phyloP scores from a whole-genome alignment of 1,139 yeast species.

The Yamadazyma blattariae region DNA sequence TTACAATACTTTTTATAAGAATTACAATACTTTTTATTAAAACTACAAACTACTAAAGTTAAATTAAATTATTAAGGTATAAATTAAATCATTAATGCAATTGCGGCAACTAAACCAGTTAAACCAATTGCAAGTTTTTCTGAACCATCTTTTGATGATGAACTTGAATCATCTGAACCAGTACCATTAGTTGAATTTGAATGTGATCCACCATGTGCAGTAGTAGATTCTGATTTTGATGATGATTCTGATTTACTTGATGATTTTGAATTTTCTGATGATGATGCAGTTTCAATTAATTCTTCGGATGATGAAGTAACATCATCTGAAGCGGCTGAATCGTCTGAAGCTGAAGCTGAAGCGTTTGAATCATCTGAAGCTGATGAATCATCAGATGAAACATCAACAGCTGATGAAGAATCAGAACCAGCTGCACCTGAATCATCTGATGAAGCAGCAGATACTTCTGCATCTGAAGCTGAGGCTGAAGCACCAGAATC shows the following conservation, averaged over 20 bases:
- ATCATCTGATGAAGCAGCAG: background rate
- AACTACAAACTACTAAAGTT: no score
- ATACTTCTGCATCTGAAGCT: conserved; percentile 3
- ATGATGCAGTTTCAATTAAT: conserved; percentile 3
- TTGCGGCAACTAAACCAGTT: conserved; percentile 7
- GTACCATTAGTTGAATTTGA: background rate
- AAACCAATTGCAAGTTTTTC: conserved; percentile 11
- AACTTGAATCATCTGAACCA: conserved; percentile 1
- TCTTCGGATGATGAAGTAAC: conserved; percentile 1
- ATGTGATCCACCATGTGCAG: background rate
- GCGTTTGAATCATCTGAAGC: background rate
- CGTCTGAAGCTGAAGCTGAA: conserved; percentile 2
- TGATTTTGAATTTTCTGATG: conserved; percentile 4
- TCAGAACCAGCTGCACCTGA: conserved; percentile 1
- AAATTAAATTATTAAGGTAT: no score
- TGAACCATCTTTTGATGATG: conserved; percentile 13
- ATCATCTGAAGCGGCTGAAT: conserved; percentile 1
- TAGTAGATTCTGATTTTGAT: conserved; percentile 1
- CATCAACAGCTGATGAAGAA: conserved; percentile 1
- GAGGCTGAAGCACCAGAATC: conserved; percentile 4
- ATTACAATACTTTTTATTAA: no score
- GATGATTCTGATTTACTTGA: conserved; percentile 9
- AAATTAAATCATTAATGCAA: conserved; percentile 12
- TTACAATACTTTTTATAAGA: no score
- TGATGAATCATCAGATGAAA: conserved; percentile 3